phyloP scores from a whole-genome alignment of 352 stramenopile species.

The Globisporangium irregulare region DNA sequence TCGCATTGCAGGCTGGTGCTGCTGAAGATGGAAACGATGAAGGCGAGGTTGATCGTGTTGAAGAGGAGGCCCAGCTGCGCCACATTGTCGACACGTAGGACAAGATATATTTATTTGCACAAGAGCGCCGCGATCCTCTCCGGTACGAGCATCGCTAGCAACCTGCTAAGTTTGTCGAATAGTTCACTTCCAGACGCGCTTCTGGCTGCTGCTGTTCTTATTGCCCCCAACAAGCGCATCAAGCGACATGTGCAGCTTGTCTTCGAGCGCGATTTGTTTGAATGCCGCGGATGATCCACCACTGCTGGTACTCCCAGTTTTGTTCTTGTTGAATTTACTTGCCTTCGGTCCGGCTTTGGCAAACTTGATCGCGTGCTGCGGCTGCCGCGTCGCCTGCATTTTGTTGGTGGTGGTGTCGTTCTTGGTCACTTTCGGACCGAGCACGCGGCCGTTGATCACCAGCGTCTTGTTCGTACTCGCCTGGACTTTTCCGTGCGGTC shows the following conservation, averaged over 20 bases:
- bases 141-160: no score
- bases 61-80: neutral
- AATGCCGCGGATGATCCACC: conserved; percentile 1
- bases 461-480: conserved; percentile 31
- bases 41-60: neutral
- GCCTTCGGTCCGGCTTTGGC: conserved; percentile 1
- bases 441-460: conserved; percentile 60
- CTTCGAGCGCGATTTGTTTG: conserved; percentile 45
- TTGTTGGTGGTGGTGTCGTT: conserved; percentile 24
- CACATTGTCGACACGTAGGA: conserved; percentile 9
- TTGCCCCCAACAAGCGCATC: conserved; percentile 46
- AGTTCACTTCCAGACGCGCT: conserved; percentile 20
- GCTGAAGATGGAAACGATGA: neutral
- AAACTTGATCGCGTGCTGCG: conserved; percentile 25
- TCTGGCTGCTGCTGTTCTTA: conserved; percentile 18
- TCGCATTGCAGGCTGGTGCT: conserved; percentile 38
- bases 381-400: conserved; percentile 25
- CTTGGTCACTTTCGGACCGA: conserved; percentile 42
- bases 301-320: neutral
- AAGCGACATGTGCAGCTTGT: conserved; percentile 62
- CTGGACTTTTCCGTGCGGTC: conserved; percentile 47
- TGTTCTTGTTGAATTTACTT: conserved; percentile 12
- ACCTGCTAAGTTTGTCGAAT: no score
- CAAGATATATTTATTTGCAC: conserved; percentile 19
- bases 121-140: neutral